Base-by-base conservation (phyloP, 805 yeast genomes). In the Candida caryicola region DNA sequence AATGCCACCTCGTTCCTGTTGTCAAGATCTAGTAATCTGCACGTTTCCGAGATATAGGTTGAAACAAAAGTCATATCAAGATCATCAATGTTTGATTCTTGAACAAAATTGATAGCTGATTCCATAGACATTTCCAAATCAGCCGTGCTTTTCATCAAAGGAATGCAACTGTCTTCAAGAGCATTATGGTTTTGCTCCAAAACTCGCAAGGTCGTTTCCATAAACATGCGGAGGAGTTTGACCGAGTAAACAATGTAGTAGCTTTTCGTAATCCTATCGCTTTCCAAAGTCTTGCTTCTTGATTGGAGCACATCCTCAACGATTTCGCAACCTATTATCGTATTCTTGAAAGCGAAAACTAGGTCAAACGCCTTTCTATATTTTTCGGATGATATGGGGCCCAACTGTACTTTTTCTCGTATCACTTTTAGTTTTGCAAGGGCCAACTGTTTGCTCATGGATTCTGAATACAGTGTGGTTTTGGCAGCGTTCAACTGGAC, bases 401-500 rank as follows among this genome's bases (percentile, higher is more conserved):
- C 13, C 14, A 17, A 14, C 9, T 27, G 31, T 4, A 39, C 27
- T 26, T 32, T 35, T 31, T 44, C 37, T 28, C 32, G 40, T 4
- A 40, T 27, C 23, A 37, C 29, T 3, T n/a, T 21, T 10, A 49
- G 21, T 27, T 43, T 44, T 9, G 45, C n/a, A 21, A 43, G 42
- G 10, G 49, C 42, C 19, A 51, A 28, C 16, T 36, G 40, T 9
- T 47, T 33, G 5, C 40, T 21, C 19, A 53, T 21, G 9, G 41
- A 37, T 26, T 43, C 44, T 12, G 44, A 36, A 17, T 34, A 39
- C 16, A 42, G 40, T 6, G 36, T 14, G 4, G 44, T 15, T n/a
- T 38, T 37, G 29, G 33, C 27, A 23, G 45, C 43, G 14, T 41
- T 44, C 15, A 54, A n/a, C 25, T 54, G 47, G 17, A 51, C 45